Conservation (phyloP, 1,139 yeast species). For the Scheffersomyces cryptocercus region DNA sequence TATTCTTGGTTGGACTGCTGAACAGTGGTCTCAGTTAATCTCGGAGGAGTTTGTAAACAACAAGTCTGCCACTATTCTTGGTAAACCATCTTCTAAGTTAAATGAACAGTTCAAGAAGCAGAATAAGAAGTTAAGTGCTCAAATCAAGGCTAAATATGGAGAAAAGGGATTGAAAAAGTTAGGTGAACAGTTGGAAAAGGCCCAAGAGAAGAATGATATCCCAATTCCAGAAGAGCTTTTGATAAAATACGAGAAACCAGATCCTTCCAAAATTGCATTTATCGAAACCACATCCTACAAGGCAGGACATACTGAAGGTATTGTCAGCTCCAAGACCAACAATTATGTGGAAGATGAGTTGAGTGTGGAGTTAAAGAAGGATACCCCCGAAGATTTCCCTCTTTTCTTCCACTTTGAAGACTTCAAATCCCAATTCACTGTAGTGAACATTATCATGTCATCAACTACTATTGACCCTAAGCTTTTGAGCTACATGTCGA, state of each 20-base stretch:
- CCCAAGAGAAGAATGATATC: constrained; percentile 66
- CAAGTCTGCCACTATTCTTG: constrained; percentile 71
- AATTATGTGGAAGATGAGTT: constrained; percentile 26
- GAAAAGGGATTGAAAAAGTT: constrained; percentile 59
- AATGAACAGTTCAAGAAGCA: constrained; percentile 55
- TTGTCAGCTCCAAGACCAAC: constrained; percentile 10
- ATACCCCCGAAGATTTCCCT: constrained; percentile 55
- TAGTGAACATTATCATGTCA: constrained; percentile 66
- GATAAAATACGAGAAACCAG: constrained; percentile 64
- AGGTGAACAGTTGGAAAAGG: constrained; percentile 52
- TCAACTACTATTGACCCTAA: constrained; percentile 59
- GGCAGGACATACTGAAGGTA: constrained; percentile 36
- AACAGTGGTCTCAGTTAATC: constrained; percentile 67
- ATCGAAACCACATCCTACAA: constrained; percentile 66
- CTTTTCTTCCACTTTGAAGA: constrained; percentile 78
- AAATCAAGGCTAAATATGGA: constrained; percentile 57
- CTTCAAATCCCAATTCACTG: constrained; percentile 76
- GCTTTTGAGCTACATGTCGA: constrained; percentile 64
- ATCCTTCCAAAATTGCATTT: constrained; percentile 73
- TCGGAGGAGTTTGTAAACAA: constrained; percentile 58
- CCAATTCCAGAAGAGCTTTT: constrained; percentile 75
- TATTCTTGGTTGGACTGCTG: constrained; percentile 59
- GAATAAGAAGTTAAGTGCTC: constrained; percentile 48
- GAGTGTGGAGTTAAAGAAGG: constrained; percentile 29
- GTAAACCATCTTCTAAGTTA: constrained; percentile 69